Conservation (phyloP, 352 stramenopile genomes). For the Phytophthora palmivora region DNA sequence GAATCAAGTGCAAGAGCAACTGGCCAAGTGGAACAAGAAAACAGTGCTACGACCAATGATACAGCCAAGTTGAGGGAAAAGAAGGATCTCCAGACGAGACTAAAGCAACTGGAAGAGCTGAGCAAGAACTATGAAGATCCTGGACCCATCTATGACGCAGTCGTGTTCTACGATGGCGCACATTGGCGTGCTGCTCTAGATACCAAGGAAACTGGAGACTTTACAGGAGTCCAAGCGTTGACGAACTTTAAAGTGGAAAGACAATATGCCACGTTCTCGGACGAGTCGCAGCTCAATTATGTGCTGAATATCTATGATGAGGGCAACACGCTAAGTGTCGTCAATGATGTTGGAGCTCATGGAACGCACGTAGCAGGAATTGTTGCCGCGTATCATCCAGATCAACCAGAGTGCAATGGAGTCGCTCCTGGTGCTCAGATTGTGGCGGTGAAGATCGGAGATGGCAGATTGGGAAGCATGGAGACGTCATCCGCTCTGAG, state of each 20-base stretch:
- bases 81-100: conserved; percentile 86
- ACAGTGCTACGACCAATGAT: conserved; percentile 78
- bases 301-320: conserved; percentile 96
- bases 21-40: conserved; percentile 64
- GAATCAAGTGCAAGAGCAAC: conserved; percentile 69
- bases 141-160: conserved; percentile 93
- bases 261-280: conserved; percentile 90
- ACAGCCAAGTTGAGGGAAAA: conserved; percentile 52
- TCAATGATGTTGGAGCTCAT: conserved; percentile 93
- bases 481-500: conserved; percentile 92
- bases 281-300: conserved; percentile 95
- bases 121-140: conserved; percentile 87
- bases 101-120: conserved; percentile 76
- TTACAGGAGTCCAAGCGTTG: conserved; percentile 65
- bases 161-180: conserved; percentile 90
- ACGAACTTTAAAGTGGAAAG: conserved; percentile 82
- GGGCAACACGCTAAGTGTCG: conserved; percentile 92
- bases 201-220: conserved; percentile 84
- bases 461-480: conserved; percentile 93
- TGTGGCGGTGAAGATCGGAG: conserved; percentile 95
- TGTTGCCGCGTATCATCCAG: conserved; percentile 89
- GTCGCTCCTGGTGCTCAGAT: conserved; percentile 96
- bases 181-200: conserved; percentile 90
- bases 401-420: conserved; percentile 90
- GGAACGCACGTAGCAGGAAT: conserved; percentile 97